Evolutionary conservation across 1,284 basidiomycete species (phyloP).

Genomic region (Golubevia pallescens): DNA sequence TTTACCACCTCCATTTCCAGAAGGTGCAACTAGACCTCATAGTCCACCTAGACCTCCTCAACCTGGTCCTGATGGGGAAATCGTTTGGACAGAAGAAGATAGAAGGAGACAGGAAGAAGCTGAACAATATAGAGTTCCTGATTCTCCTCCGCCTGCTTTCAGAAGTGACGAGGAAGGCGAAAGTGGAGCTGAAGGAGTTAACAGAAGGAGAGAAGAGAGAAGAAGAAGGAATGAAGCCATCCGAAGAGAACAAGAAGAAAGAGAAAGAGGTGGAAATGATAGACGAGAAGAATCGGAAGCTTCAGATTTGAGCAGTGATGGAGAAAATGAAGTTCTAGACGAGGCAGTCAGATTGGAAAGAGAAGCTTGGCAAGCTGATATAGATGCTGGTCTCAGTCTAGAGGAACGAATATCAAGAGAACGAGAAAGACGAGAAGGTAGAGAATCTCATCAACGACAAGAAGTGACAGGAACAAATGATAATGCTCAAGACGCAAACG

Average conservation of each 20-base stretch:
- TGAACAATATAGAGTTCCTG: slow-evolving; percentile 17
- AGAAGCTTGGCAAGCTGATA: slow-evolving; percentile 30
- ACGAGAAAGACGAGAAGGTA: slow-evolving; percentile 27
- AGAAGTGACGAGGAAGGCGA: slow-evolving; percentile 19
- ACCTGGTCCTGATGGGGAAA: background rate
- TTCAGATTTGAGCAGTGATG: background rate
- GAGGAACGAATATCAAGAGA: slow-evolving; percentile 25
- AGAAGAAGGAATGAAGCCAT: background rate
- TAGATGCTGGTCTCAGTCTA: slow-evolving; percentile 22
- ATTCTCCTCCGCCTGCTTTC: slow-evolving; percentile 45
- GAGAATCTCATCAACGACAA: slow-evolving; percentile 10
- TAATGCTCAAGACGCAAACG: background rate
- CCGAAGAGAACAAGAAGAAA: background rate
- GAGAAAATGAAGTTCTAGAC: background rate
- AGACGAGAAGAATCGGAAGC: background rate
- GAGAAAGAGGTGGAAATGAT: background rate
- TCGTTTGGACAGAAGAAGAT: slow-evolving; percentile 6
- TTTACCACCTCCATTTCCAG: slow-evolving; percentile 32
- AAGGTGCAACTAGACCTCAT: slow-evolving; percentile 27
- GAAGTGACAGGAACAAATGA: slow-evolving; percentile 3
- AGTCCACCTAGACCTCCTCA: slow-evolving; percentile 23
- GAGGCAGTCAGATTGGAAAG: slow-evolving; percentile 15
- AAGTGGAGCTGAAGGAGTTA: background rate
- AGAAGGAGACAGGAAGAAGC: slow-evolving; percentile 3
- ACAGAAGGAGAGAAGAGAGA: background rate